Evolutionary conservation across 2,329 filamentous ascomycete genomes (phyloP).

Genomic region (Fusarium sp.): DNA sequence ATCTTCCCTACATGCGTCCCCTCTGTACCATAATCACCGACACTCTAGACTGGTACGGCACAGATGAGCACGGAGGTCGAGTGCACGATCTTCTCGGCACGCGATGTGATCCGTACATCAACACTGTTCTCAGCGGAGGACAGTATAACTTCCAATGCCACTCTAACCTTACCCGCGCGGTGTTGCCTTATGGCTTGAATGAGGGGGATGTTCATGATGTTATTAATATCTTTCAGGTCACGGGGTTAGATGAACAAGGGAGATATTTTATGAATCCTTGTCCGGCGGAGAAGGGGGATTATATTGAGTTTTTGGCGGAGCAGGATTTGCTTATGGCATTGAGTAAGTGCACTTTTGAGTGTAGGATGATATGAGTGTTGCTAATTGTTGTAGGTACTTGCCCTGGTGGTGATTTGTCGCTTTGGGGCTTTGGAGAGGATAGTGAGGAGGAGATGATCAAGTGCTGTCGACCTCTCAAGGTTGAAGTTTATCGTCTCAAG

Average conservation of each 20-base stretch:
- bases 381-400: constrained; percentile 65
- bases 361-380: rapidly evolving
- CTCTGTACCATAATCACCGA: constrained; percentile 77
- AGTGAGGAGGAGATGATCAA: constrained; percentile 74
- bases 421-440: constrained; percentile 81
- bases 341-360: constrained; percentile 49
- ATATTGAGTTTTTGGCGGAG: constrained; percentile 83
- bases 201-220: constrained; percentile 87
- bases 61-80: constrained; percentile 70
- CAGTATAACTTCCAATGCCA: constrained; percentile 86
- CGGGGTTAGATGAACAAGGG: constrained; percentile 75
- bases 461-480: constrained; percentile 77
- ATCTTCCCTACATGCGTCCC: constrained; percentile 79
- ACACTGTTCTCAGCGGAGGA: constrained; percentile 74
- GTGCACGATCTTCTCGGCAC: constrained; percentile 86
- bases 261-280: constrained; percentile 80
- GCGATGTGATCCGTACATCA: constrained; percentile 86
- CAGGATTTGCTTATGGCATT: constrained; percentile 74
- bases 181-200: constrained; percentile 72
- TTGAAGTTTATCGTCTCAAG: constrained; percentile 74
- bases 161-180: constrained; percentile 79
- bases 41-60: constrained; percentile 69
- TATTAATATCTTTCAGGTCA: constrained; percentile 87
- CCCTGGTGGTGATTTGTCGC: constrained; percentile 81
- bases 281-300: constrained; percentile 64